Base-by-base conservation (phyloP, 2,329 filamentous ascomycete genomes). In the Fusarium pilosicola region DNA sequence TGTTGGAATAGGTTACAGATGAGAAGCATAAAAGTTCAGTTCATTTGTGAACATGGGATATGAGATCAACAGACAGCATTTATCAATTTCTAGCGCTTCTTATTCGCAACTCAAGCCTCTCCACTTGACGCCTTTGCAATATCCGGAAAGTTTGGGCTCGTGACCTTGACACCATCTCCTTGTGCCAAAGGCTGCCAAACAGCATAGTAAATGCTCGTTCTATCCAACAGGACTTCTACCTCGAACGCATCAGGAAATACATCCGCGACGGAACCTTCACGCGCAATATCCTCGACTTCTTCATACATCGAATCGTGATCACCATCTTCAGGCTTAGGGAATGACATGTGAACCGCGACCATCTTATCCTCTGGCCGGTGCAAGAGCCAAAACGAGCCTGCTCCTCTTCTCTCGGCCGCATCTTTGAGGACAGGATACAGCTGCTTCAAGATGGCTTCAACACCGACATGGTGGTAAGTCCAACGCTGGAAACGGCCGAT, bases 401-500 rank as follows among this genome's bases (percentile, higher is more conserved):
- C 74, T 7, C 62, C 67, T 11, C 64, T 66, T 7, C 63, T 69
- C 44, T 71, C 60, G 3, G 74, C 74, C 2, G 54, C 70, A 18
- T 74, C 72, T 12, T 64, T 76, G 1, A 76, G 30, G 6, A 67
- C 57, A 1, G 74, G 74, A n/a, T 76, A 76, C 18, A 69, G 36
- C 46, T 76, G 72, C 4, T 42, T 70, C n/a, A 76, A 14, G 13
- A 75, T 62, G 6, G 62, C 56, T 8, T 66, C 69, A 1, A 70
- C 72, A 7, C 59, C 60, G 1, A 67, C 54, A 18, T 48, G 45
- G 6, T 71, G 54, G 14, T 75, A 75, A 7, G 62, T 42, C 74
- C 74, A 76, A 10, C 74, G 74, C 26, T 76, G 74, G 14, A 76
- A 67, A 10, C 74, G 74, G 0, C 74, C 72, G 3, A 76, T 62